Percentiles rank a stretch among this genome's conserved stretches.
These are phyloP conservation scores for Linnemannia schmuckeri DNA, from an alignment of 192 early-diverging fungal species.

Conservation along the genomic window DNA sequence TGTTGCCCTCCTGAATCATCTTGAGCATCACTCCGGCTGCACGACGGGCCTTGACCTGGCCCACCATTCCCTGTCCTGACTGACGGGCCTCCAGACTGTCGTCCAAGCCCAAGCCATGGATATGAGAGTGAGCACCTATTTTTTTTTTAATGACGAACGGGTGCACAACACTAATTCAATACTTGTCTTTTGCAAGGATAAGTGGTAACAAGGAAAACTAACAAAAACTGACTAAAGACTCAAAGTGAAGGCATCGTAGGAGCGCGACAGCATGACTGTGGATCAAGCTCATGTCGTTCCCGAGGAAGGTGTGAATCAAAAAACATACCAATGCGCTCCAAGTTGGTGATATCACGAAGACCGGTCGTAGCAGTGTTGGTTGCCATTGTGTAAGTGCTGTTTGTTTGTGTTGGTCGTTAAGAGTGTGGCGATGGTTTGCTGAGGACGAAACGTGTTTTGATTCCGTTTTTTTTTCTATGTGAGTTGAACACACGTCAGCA, in stretches of 20 bases:
- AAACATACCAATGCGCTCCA: constrained; percentile 86
- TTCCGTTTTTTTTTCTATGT: neutral
- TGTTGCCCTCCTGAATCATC: constrained; percentile 98
- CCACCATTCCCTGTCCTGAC: constrained; percentile 97
- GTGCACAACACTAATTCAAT: too few relatives aligned
- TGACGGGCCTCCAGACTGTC: constrained; percentile 91
- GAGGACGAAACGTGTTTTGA: neutral
- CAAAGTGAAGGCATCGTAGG: neutral
- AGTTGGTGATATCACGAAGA: constrained; percentile 79
- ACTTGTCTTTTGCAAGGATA: neutral
- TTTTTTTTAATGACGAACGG: neutral
- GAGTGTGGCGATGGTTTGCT: neutral
- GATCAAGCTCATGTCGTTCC: neutral
- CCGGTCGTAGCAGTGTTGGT: constrained; percentile 67
- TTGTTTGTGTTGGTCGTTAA: neutral
- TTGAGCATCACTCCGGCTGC: constrained; percentile 97
- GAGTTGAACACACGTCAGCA: neutral
- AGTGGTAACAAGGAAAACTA: neutral
- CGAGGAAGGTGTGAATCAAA: neutral
- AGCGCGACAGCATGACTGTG: neutral
- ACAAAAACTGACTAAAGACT: neutral
- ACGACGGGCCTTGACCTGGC: constrained; percentile 93
- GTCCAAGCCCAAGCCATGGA: constrained; percentile 95
- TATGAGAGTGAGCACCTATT: constrained; percentile 96
- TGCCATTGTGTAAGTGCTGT: constrained; percentile 13